phyloP scores from a whole-genome alignment of 2,329 filamentous ascomycete species.

The Penicillium corylophilum region DNA sequence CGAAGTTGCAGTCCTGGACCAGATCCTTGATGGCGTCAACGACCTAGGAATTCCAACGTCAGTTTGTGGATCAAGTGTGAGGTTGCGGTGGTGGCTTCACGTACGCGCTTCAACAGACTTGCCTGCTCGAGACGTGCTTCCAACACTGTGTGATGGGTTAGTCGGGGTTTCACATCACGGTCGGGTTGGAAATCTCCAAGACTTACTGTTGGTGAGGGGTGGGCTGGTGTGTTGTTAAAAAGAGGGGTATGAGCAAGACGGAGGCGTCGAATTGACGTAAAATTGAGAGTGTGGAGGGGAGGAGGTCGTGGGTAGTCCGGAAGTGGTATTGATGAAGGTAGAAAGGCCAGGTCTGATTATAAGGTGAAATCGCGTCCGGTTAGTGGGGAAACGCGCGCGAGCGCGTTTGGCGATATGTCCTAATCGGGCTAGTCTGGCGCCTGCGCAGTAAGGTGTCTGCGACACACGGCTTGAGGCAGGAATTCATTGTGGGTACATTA shows the following conservation, averaged over 20 bases:
- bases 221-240: conserved; percentile 6
- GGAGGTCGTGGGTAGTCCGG: conserved; percentile 1
- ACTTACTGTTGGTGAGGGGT: conserved; percentile 33
- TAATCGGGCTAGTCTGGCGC: conserved; percentile 21
- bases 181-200: background rate
- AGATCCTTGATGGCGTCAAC: conserved; percentile 99
- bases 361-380: conserved; percentile 29
- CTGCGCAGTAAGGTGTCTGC: conserved; percentile 20
- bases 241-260: background rate
- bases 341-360: conserved; percentile 22
- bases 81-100: conserved; percentile 14
- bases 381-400: conserved; percentile 33
- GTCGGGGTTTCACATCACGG: conserved; percentile 11
- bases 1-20: conserved; percentile 99
- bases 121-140: conserved; percentile 98
- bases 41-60: conserved; percentile 57
- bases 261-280: background rate
- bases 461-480: background rate
- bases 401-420: conserved; percentile 34
- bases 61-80: conserved; percentile 1
- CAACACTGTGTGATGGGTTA: conserved; percentile 62
- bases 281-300: background rate
- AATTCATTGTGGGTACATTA: background rate
- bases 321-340: conserved; percentile 15
- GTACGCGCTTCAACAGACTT: conserved; percentile 88